These are phyloP conservation scores for Stachybotrys echinatus DNA, from an alignment of 2,329 filamentous ascomycete species.

Conservation along the genomic window DNA sequence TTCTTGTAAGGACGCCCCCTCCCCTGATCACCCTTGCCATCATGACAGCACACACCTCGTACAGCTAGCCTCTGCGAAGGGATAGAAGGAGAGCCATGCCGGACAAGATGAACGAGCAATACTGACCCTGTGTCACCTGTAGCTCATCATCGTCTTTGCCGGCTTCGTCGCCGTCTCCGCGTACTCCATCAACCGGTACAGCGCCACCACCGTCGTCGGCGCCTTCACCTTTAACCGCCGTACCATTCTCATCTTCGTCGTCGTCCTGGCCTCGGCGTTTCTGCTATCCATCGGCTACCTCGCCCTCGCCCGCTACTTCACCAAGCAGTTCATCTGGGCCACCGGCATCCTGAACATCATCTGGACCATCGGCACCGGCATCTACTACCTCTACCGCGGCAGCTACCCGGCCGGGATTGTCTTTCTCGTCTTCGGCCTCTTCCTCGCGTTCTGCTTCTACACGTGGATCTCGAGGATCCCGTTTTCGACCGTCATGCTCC, in stretches of 20 bases:
- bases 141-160: conserved; percentile 65
- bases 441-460: conserved; percentile 77
- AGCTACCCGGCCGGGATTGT: conserved; percentile 85
- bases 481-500: conserved; percentile 85
- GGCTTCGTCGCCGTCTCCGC: conserved; percentile 76
- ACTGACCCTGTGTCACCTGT: not conserved
- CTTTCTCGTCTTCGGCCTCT: conserved; percentile 70
- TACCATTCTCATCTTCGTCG: conserved; percentile 79
- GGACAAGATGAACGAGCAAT: not conserved
- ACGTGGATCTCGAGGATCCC: conserved; percentile 88
- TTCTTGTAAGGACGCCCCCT: conserved; percentile 51
- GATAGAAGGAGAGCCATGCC: too few species aligned
- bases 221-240: conserved; percentile 70
- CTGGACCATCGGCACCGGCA: conserved; percentile 77
- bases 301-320: conserved; percentile 67
- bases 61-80: too few species aligned
- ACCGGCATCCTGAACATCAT: conserved; percentile 85
- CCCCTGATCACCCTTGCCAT: not conserved
- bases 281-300: conserved; percentile 75
- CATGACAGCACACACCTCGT: too few species aligned
- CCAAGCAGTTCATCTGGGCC: conserved; percentile 89
- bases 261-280: conserved; percentile 68
- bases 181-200: conserved; percentile 70
- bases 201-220: conserved; percentile 55
- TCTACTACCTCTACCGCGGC: conserved; percentile 73